Base-by-base conservation (phyloP, 2,329 filamentous ascomycete species). In the Hymenoscyphus scutula region DNA sequence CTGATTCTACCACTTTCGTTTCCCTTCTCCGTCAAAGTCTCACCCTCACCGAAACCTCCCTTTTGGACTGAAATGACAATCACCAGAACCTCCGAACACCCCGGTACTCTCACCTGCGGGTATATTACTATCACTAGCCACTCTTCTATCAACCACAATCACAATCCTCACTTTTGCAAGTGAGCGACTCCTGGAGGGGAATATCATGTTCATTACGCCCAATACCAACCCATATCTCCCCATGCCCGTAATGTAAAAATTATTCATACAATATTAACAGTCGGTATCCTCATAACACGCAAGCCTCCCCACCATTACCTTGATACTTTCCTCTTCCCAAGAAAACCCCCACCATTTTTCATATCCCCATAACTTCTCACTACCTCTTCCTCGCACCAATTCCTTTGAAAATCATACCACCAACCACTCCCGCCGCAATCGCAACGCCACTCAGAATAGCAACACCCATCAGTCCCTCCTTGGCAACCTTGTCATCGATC, bases 401-500 rank as follows among this genome's bases (percentile, higher is more conserved):
- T 66, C 92, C 91, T 77, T 86, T 89, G 74, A 98, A 84, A 67
- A 99, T 76, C 72, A 98, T 85, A 15, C 92, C 92, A 37, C 94
- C 95, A 17, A 98, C 87, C 17, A 97, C 87, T n/a, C 94, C 95
- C 2, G 93, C 95, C 1, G 91, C 94, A 65, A 98, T 89, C 60
- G 94, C 93, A 61, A 98, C 85, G 34, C 95, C 94, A 65, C 94
- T 94, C 53, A 98, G 86, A 74, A 99, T 98, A 53, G 95, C 95
- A 62, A 97, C 92, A 53, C 95, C 95, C 80, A 98, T 84, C 66
- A 99, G 77, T 0, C 95, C 95, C 78, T 99, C 95, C 80, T 89
- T 96, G 61, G 92, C 90, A 65, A 99, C 95, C 80, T 93, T 96
- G 74, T 98, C 94, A 76, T 99, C 94, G 72, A 99, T 96, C 75